Conservation (phyloP, 1,284 basidiomycete species). For the Chondrostereum purpureum region DNA sequence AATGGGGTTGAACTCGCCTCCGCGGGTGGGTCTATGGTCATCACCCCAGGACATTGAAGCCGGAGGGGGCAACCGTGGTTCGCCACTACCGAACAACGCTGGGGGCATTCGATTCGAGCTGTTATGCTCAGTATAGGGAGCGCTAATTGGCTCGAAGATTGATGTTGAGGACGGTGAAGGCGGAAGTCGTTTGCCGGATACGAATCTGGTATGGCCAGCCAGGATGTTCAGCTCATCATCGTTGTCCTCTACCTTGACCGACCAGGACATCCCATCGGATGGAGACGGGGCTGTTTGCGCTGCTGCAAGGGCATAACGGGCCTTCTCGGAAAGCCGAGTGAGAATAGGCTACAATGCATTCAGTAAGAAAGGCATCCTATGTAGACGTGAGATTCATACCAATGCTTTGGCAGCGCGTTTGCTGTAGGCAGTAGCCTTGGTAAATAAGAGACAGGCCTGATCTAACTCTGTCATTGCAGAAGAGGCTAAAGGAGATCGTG, state of each 20-base stretch:
- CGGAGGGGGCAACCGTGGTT: no score
- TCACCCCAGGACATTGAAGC: no score
- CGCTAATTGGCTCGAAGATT: slow-evolving; percentile 10
- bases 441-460: slow-evolving; percentile 51
- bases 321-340: slow-evolving; percentile 49
- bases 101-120: no score
- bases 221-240: slow-evolving; percentile 59
- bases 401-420: slow-evolving; percentile 53
- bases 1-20: neutral
- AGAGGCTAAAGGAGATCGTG: slow-evolving; percentile 48
- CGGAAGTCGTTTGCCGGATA: slow-evolving; percentile 29
- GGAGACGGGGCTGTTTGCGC: slow-evolving; percentile 12
- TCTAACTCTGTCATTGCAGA: slow-evolving; percentile 59
- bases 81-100: neutral
- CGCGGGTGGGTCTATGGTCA: no score
- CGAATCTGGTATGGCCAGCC: slow-evolving; percentile 52
- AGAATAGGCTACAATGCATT: slow-evolving; percentile 39
- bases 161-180: slow-evolving; percentile 3
- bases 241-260: slow-evolving; percentile 34
- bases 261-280: slow-evolving; percentile 36
- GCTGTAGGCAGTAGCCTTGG: slow-evolving; percentile 46
- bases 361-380: neutral
- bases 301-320: slow-evolving; percentile 36
- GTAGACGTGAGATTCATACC: slow-evolving; percentile 31
- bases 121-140: no score